Evolutionary conservation across 257 asterid species (phyloP), one percentile per base, ranked within the genome.

Genomic region (Solanum raphanifolium): DNA sequence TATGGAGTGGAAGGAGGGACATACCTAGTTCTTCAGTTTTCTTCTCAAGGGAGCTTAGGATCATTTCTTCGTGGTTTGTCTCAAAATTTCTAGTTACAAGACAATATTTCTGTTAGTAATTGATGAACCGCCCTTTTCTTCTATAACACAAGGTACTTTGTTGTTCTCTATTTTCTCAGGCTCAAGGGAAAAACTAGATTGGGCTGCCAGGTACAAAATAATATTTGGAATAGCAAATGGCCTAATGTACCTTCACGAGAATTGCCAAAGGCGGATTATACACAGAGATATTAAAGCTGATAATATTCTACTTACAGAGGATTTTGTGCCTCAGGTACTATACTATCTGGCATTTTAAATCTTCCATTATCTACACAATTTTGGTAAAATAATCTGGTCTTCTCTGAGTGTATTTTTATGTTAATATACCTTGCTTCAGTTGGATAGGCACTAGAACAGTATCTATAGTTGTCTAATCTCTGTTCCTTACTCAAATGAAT

Each of bases 1-100:
- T 94, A 94, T 89, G 98, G 96, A 68, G 95, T 92, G 83, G 96
- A 95, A 87, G 96, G 98, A 82, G 97, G 98, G 34, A 90, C 93
- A 3, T 90, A 75, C 84, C 94, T 95, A 5, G 90, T 95, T 85
- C 97, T 95, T 21, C 89, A 94, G 86, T 86, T 95, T 79, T 94
- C 97, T 23, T 84, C 95, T 35, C 88, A 90, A 7, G 98, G 98
- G 85, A 95, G 97, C 86, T 90, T 95, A 89, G 91, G 93, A 52
- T 92, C 95, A 65, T 87, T 92, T n/a, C 97, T 95, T 41, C 94
- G 88, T 41, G 92, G 98, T 95, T 87, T 55, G 90, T 88, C 38
- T 43, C 41, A 79, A 20, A 38, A 75, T 62, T 83, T 55, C 86
- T 65, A 52, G 16, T 16, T 34, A 20, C n/a, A 21, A 46, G 82